These are phyloP conservation scores for Microascus cirrosus DNA, from an alignment of 2,329 filamentous ascomycete genomes.

Conservation along the genomic window DNA sequence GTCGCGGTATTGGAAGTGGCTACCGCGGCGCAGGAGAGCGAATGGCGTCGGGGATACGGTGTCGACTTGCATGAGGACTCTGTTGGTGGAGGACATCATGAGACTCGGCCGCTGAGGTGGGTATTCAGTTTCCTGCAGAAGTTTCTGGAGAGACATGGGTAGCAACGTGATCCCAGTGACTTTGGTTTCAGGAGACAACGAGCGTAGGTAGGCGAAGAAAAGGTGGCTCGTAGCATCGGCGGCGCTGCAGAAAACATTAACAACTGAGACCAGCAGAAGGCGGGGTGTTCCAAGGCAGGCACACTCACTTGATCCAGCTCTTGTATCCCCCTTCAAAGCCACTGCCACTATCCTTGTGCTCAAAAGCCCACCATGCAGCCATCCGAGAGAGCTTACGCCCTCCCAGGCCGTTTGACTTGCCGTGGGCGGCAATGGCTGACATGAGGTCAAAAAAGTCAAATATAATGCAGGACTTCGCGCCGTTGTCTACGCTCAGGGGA, in stretches of 20 bases:
- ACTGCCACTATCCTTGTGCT: slow-evolving; percentile 73
- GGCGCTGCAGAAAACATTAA: slow-evolving; percentile 44
- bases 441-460: slow-evolving; percentile 95
- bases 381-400: slow-evolving; percentile 89
- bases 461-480: slow-evolving; percentile 76
- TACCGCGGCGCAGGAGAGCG: slow-evolving; percentile 76
- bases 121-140: slow-evolving; percentile 88
- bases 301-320: slow-evolving; percentile 61
- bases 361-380: slow-evolving; percentile 98
- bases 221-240: slow-evolving; percentile 94
- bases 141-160: slow-evolving; percentile 80
- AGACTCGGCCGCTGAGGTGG: slow-evolving; percentile 70
- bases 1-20: slow-evolving; percentile 91
- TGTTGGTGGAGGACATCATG: slow-evolving; percentile 70
- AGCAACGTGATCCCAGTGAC: slow-evolving; percentile 73
- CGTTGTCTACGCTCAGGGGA: slow-evolving; percentile 81
- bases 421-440: slow-evolving; percentile 81
- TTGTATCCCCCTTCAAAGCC: slow-evolving; percentile 94
- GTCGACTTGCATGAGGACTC: slow-evolving; percentile 94
- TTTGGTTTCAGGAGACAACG: slow-evolving; percentile 69
- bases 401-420: slow-evolving; percentile 85
- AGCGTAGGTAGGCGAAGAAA: slow-evolving; percentile 95
- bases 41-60: slow-evolving; percentile 92
- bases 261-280: slow-evolving; percentile 3
- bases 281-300: background rate